These are phyloP conservation scores for Fraxinus quadrangulata DNA, from an alignment of 257 asterid genomes.

Conservation along the genomic window DNA sequence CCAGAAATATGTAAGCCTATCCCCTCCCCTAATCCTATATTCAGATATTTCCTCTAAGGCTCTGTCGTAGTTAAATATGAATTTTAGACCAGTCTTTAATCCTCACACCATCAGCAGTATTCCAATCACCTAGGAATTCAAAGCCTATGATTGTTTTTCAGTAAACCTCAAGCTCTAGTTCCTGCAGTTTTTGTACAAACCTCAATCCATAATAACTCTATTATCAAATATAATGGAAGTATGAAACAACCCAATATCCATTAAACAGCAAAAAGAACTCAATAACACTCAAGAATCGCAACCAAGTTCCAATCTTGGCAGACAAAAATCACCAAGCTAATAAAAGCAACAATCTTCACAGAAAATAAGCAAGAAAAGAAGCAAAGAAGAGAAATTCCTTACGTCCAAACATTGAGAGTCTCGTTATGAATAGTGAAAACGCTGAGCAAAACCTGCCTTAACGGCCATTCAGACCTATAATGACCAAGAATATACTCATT, in stretches of 20 bases:
- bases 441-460: conserved; percentile 78
- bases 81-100: neutral
- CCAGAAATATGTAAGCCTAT: conserved; percentile 7
- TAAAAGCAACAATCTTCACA: neutral
- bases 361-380: neutral
- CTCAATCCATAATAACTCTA: neutral
- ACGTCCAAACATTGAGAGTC: conserved; percentile 99
- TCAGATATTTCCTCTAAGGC: neutral
- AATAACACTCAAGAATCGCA: neutral
- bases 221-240: conserved; percentile 1
- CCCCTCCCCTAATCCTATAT: neutral
- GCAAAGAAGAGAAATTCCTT: conserved; percentile 35
- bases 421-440: conserved; percentile 90
- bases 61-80: neutral
- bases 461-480: conserved; percentile 93
- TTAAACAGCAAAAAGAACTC: neutral
- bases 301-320: neutral
- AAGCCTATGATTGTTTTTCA: neutral
- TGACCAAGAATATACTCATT: conserved; percentile 77
- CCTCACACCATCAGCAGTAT: neutral
- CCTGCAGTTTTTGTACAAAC: neutral
- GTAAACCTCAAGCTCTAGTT: conserved; percentile 18
- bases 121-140: neutral
- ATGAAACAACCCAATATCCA: conserved; percentile 9
- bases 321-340: neutral